These are phyloP conservation scores for Lasiosphaeriaceae sp. DNA, from an alignment of 495 filamentous ascomycete genomes.

Conservation along the genomic window DNA sequence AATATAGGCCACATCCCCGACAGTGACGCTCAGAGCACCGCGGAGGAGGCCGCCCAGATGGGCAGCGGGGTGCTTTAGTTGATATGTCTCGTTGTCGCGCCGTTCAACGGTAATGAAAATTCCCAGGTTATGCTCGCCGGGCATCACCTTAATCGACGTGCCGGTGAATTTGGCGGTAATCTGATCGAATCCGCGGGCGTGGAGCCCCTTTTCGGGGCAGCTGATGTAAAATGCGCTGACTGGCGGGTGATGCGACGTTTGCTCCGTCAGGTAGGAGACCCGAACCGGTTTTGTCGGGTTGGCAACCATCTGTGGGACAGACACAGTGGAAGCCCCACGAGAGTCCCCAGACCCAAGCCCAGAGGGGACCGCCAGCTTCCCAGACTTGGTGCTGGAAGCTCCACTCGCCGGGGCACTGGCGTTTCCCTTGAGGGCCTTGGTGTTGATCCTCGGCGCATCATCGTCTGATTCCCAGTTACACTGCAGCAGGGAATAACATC, in stretches of 20 bases:
- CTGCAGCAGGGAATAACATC: constrained; percentile 33
- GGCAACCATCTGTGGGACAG: constrained; percentile 36
- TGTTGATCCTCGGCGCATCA: constrained; percentile 49
- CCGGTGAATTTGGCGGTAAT: constrained; percentile 97
- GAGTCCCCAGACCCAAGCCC: constrained; percentile 29
- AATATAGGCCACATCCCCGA: constrained; percentile 81
- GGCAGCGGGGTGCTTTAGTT: constrained; percentile 90
- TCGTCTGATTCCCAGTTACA: constrained; percentile 93
- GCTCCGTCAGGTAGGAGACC: constrained; percentile 91
- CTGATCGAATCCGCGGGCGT: constrained; percentile 89
- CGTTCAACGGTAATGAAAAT: constrained; percentile 87
- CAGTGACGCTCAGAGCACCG: constrained; percentile 77
- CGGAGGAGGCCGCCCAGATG: constrained; percentile 84
- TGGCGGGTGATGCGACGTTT: constrained; percentile 97
- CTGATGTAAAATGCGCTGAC: constrained; percentile 95
- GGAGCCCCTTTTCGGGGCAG: constrained; percentile 86
- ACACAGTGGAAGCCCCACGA: constrained; percentile 38
- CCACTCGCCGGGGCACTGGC: constrained; percentile 35
- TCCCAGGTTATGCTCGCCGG: constrained; percentile 88
- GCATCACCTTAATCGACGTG: constrained; percentile 84
- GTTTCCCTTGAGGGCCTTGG: constrained; percentile 29
- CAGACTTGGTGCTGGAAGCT: constrained; percentile 48
- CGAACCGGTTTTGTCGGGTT: constrained; percentile 55
- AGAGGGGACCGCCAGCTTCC: constrained; percentile 23
- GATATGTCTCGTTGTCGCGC: constrained; percentile 83